These are phyloP conservation scores for Reutealis trisperma DNA, from an alignment of 345 rosid genomes.

Conservation along the genomic window DNA sequence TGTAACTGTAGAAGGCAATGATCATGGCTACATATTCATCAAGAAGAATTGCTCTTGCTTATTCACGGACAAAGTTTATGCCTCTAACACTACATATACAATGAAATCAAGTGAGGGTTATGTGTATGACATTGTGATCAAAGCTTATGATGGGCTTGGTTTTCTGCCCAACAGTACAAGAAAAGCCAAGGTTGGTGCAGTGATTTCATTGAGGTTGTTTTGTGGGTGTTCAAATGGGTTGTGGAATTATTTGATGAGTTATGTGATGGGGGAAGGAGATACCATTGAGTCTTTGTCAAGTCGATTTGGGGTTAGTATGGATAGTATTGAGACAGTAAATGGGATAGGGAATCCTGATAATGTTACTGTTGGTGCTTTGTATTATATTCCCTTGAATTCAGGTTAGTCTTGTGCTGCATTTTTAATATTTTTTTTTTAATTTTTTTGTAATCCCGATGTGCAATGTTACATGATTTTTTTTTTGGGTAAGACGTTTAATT, in stretches of 20 bases:
- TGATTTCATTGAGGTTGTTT: slow-evolving; percentile 75
- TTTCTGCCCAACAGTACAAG: slow-evolving; percentile 55
- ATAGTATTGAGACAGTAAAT: slow-evolving; percentile 67
- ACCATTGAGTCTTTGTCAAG: slow-evolving; percentile 83
- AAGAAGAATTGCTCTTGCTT: slow-evolving; percentile 93
- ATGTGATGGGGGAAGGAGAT: slow-evolving; percentile 73
- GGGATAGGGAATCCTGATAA: slow-evolving; percentile 77
- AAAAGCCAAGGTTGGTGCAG: slow-evolving; percentile 56
- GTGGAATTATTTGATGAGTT: slow-evolving; percentile 97
- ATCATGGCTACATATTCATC: slow-evolving; percentile 56
- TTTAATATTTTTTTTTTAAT: background rate
- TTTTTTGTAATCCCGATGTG: background rate
- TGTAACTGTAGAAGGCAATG: slow-evolving; percentile 48
- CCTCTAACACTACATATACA: slow-evolving; percentile 76
- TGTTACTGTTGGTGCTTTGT: slow-evolving; percentile 70
- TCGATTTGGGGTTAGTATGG: slow-evolving; percentile 93
- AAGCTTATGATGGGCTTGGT: slow-evolving; percentile 82
- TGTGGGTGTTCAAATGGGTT: slow-evolving; percentile 95
- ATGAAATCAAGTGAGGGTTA: slow-evolving; percentile 58
- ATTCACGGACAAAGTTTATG: slow-evolving; percentile 53
- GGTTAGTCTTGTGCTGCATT: slow-evolving; percentile 43
- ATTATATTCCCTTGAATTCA: slow-evolving; percentile 83
- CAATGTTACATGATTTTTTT: background rate
- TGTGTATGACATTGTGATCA: slow-evolving; percentile 53
- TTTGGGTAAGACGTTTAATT: background rate